A percentile compares a stretch with the other conserved stretches of the same genome.
These are phyloP conservation scores for Eucalyptus marginata DNA, from an alignment of 345 rosid genomes.

Conservation along the genomic window DNA sequence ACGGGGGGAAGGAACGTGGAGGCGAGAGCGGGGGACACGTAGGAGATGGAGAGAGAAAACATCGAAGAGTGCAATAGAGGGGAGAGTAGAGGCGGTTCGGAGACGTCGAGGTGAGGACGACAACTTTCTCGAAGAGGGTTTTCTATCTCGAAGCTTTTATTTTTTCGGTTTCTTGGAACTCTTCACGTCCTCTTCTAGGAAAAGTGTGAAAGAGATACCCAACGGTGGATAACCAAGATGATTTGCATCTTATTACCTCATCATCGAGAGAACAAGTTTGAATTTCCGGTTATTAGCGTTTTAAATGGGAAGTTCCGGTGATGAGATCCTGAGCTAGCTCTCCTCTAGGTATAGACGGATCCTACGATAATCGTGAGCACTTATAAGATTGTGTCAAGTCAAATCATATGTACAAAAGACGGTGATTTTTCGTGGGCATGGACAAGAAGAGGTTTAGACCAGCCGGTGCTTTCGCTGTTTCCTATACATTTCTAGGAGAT, in stretches of 20 bases:
- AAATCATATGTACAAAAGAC: too few relatives aligned
- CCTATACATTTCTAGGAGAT: background rate
- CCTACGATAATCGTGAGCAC: too few relatives aligned
- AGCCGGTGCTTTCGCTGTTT: background rate
- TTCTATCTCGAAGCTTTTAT: background rate
- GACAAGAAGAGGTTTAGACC: background rate
- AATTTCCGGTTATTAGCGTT: fast-evolving
- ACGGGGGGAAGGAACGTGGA: background rate
- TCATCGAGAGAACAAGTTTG: fast-evolving
- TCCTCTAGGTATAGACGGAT: too few relatives aligned
- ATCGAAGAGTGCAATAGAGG: background rate
- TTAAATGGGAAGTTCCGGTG: too few relatives aligned
- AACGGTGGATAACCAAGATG: fast-evolving
- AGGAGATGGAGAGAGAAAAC: background rate
- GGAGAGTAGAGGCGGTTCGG: background rate
- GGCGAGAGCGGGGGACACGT: background rate
- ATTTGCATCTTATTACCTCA: too few relatives aligned
- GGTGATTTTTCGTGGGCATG: background rate
- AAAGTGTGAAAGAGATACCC: background rate
- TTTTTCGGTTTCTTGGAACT: background rate
- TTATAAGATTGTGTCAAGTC: too few relatives aligned
- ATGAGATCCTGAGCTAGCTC: too few relatives aligned
- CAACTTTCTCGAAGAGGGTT: background rate
- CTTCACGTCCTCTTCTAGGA: background rate
- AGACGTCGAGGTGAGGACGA: background rate